Evolutionary conservation across 495 filamentous ascomycete genomes (phyloP).

Genomic region (Tricharina praecox): DNA sequence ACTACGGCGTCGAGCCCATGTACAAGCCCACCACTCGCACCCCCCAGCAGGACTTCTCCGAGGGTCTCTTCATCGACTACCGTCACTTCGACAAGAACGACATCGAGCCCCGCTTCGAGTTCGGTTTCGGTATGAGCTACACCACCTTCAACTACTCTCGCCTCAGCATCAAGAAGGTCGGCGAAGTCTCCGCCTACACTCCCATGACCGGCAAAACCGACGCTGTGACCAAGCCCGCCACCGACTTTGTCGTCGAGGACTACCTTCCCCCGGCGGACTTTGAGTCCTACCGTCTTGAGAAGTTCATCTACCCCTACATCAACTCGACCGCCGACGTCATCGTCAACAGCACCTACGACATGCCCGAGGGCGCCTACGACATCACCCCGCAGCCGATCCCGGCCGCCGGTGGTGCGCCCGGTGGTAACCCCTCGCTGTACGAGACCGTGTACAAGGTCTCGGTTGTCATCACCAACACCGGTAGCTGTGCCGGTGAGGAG

Average conservation of each 20-base stretch:
- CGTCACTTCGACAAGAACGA: constrained; percentile 65
- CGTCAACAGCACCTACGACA: constrained; percentile 35
- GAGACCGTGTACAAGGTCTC: constrained; percentile 64
- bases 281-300: constrained; percentile 34
- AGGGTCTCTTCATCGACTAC: constrained; percentile 91
- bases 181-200: constrained; percentile 35
- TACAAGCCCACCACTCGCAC: constrained; percentile 59
- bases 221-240: constrained; percentile 16
- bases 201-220: constrained; percentile 37
- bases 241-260: constrained; percentile 28
- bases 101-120: constrained; percentile 69
- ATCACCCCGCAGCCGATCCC: constrained; percentile 51
- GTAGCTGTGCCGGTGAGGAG: constrained; percentile 55
- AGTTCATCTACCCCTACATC: constrained; percentile 82
- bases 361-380: constrained; percentile 50
- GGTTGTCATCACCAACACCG: constrained; percentile 70
- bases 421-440: constrained; percentile 69
- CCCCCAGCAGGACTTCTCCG: constrained; percentile 67
- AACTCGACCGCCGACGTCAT: constrained; percentile 51
- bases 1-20: constrained; percentile 61
- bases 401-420: constrained; percentile 47
- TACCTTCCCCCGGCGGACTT: constrained; percentile 59
- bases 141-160: constrained; percentile 43
- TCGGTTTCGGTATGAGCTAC: constrained; percentile 81
- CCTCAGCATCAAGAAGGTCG: background rate